Percentiles rank a stretch among this genome's conserved stretches.
These are phyloP conservation scores for Diospyros lotus DNA, from an alignment of 148 eudicot genomes.

Conservation along the genomic window DNA sequence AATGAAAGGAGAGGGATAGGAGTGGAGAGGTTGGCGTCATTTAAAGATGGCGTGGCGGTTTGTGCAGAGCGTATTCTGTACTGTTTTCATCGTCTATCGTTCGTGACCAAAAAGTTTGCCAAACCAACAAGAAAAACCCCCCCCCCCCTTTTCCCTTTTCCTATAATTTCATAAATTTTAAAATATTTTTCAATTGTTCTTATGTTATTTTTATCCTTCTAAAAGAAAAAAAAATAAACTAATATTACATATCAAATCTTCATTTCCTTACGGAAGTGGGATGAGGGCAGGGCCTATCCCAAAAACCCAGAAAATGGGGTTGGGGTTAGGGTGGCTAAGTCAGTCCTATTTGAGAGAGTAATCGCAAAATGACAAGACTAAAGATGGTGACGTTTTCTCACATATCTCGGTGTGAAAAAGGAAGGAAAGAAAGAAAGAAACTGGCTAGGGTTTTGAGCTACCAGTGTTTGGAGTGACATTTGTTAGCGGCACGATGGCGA, in stretches of 20 bases:
- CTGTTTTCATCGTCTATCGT: neutral
- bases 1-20: conserved; percentile 17
- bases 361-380: conserved; percentile 25
- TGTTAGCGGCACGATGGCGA: neutral
- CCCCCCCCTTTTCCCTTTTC: conserved; percentile 1
- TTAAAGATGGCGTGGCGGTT: conserved; percentile 12
- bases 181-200: no score
- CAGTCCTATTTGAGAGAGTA: neutral
- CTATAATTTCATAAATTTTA: no score
- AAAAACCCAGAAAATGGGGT: no score
- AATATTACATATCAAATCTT: no score
- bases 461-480: neutral
- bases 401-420: conserved; percentile 13
- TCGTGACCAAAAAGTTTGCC: neutral
- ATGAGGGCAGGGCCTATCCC: no score
- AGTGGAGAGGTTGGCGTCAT: conserved; percentile 9
- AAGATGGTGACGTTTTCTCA: conserved; percentile 28
- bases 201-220: no score
- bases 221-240: no score
- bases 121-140: neutral
- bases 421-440: neutral
- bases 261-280: no score
- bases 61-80: neutral
- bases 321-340: no score
- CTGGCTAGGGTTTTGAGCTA: neutral